Evolutionary conservation across 73 alveolate species (phyloP).

Genomic region (Durusdinium trenchii): DNA sequence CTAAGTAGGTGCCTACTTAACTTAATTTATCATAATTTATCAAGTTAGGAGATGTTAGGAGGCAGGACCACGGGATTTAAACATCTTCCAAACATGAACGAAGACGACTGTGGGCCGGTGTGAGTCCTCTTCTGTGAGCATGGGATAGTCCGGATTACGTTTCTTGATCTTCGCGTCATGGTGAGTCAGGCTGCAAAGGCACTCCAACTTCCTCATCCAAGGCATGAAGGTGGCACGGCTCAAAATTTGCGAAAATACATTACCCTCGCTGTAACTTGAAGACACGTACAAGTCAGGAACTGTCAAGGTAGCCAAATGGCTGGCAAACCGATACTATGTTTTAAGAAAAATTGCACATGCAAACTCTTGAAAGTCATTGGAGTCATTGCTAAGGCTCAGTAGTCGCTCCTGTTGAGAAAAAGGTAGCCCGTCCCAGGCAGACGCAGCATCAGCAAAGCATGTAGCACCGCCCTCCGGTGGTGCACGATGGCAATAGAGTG

Average conservation of each 20-base stretch:
- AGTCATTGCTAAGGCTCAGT: neutral
- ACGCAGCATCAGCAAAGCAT: slow-evolving; percentile 72
- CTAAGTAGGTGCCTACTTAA: too few species aligned
- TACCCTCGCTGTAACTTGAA: too few species aligned
- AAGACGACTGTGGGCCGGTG: too few species aligned
- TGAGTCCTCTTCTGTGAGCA: slow-evolving; percentile 38
- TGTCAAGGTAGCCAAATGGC: too few species aligned
- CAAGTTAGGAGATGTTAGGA: neutral
- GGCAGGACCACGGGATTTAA: too few species aligned
- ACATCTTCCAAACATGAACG: too few species aligned
- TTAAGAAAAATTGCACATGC: too few species aligned
- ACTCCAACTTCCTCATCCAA: slow-evolving; percentile 16
- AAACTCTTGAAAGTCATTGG: too few species aligned
- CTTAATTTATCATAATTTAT: neutral
- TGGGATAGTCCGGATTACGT: slow-evolving; percentile 73
- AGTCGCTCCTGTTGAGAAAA: slow-evolving; percentile 21
- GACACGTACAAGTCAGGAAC: too few species aligned
- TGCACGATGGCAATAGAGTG: slow-evolving; percentile 62
- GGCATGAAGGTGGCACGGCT: too few species aligned
- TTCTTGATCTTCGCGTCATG: slow-evolving; percentile 68
- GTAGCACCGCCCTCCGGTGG: slow-evolving; percentile 70
- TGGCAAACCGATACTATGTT: too few species aligned
- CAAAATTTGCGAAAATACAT: too few species aligned
- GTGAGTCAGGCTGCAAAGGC: slow-evolving; percentile 89
- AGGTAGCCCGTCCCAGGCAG: slow-evolving; percentile 57